Percentiles rank a stretch among this genome's conserved stretches.
Evolutionary conservation across 192 early-diverging fungal species (phyloP).

Genomic region (Chytriomyces hyalinus): DNA sequence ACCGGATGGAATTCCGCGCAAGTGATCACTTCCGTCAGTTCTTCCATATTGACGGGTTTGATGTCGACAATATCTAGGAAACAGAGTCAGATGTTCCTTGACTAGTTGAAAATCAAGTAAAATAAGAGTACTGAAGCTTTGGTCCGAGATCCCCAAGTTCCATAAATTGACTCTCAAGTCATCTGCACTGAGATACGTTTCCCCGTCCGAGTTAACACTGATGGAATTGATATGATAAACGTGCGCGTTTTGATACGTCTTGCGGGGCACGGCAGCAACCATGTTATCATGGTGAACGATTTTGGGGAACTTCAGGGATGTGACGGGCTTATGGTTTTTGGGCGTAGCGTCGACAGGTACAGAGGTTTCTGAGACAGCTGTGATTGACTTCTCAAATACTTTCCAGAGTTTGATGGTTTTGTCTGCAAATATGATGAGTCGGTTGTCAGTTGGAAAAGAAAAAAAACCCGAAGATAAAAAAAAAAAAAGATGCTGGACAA

Average conservation of each 20-base stretch:
- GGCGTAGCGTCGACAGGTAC: slow-evolving; percentile 64
- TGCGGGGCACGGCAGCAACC: slow-evolving; percentile 91
- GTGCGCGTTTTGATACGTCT: slow-evolving; percentile 97
- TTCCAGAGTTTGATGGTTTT: slow-evolving; percentile 99
- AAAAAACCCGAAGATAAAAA: background rate
- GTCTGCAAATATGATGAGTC: slow-evolving; percentile 59
- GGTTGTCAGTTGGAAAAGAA: background rate
- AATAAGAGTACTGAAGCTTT: slow-evolving; percentile 81
- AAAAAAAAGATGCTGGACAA: background rate
- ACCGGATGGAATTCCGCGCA: slow-evolving; percentile 96
- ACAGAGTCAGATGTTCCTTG: background rate
- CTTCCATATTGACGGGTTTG: slow-evolving; percentile 99
- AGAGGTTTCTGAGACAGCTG: slow-evolving; percentile 92
- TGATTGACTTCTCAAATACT: slow-evolving; percentile 98
- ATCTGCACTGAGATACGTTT: slow-evolving; percentile 97
- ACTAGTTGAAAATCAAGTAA: slow-evolving; percentile 9
- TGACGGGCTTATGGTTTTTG: slow-evolving; percentile 40
- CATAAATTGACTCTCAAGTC: slow-evolving; percentile 98
- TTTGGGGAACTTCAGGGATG: slow-evolving; percentile 76
- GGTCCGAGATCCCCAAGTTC: slow-evolving; percentile 97
- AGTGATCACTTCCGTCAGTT: slow-evolving; percentile 98
- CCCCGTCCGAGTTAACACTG: slow-evolving; percentile 97
- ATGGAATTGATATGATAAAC: slow-evolving; percentile 99
- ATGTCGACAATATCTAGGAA: slow-evolving; percentile 95
- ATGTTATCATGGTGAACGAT: slow-evolving; percentile 94